Evolutionary conservation across 202 grass and related monocot genomes (phyloP).

Genomic region (Cymbopogon flexuosus): DNA sequence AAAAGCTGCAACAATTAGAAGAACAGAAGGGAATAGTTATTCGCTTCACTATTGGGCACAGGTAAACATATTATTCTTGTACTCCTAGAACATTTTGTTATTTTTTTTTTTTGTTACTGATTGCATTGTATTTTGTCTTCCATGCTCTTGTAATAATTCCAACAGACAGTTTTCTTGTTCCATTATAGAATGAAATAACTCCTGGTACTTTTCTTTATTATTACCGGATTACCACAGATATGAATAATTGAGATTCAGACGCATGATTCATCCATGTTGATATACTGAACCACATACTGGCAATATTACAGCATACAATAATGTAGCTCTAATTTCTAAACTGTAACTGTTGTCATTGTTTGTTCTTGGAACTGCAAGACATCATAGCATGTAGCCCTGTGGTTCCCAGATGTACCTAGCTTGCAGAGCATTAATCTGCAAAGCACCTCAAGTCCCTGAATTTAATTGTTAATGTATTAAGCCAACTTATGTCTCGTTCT

Average conservation of each 20-base stretch:
- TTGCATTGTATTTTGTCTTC: slow-evolving; percentile 1
- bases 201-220: background rate
- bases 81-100: background rate
- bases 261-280: background rate
- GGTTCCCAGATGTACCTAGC: background rate
- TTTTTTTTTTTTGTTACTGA: background rate
- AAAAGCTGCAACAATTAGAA: slow-evolving; percentile 63
- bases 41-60: slow-evolving; percentile 86
- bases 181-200: background rate
- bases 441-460: background rate
- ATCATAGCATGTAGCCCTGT: background rate
- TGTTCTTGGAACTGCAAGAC: background rate
- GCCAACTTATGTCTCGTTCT: background rate
- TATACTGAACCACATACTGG: background rate
- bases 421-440: background rate
- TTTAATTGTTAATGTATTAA: background rate
- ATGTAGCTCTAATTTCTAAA: slow-evolving; percentile 16
- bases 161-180: background rate
- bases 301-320: slow-evolving; percentile 1
- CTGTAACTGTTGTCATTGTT: background rate
- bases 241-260: background rate
- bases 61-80: slow-evolving; percentile 48
- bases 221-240: background rate
- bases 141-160: slow-evolving; percentile 18
- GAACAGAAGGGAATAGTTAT: slow-evolving; percentile 74